Evolutionary conservation across 257 asterid species (phyloP).

Genomic region (Gentiana macrophylla): DNA sequence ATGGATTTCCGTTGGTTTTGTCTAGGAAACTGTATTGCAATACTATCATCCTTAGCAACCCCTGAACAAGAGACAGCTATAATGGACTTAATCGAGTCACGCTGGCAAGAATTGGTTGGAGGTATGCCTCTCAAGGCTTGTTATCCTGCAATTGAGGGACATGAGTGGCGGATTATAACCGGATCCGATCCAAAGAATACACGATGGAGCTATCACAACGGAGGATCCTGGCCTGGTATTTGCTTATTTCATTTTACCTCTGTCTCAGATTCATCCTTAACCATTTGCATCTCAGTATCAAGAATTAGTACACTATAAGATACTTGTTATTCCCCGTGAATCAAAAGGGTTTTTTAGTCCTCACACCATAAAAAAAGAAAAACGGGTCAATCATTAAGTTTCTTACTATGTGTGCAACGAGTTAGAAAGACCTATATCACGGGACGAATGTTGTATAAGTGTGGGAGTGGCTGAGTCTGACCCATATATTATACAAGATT

Average conservation of each 20-base stretch:
- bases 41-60: constrained; percentile 52
- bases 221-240: constrained; percentile 71
- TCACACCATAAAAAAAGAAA: no score
- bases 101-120: constrained; percentile 64
- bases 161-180: constrained; percentile 56
- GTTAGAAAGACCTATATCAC: no score
- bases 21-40: constrained; percentile 60
- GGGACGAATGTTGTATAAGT: no score
- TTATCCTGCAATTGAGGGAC: constrained; percentile 64
- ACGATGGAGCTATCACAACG: constrained; percentile 70
- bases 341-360: no score
- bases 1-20: constrained; percentile 78
- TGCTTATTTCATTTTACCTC: background rate
- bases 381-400: no score
- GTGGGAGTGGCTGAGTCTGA: no score
- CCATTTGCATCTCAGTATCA: no score
- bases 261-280: no score
- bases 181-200: constrained; percentile 65
- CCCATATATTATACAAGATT: no score
- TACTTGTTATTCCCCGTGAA: no score
- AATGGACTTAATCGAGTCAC: constrained; percentile 64
- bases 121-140: constrained; percentile 74
- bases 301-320: no score
- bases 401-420: no score
- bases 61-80: constrained; percentile 48